A percentile compares a stretch with the other conserved stretches of the same genome.
These are phyloP conservation scores for Parasitella parasitica DNA, from an alignment of 371 early-diverging fungal species.

Conservation along the genomic window DNA sequence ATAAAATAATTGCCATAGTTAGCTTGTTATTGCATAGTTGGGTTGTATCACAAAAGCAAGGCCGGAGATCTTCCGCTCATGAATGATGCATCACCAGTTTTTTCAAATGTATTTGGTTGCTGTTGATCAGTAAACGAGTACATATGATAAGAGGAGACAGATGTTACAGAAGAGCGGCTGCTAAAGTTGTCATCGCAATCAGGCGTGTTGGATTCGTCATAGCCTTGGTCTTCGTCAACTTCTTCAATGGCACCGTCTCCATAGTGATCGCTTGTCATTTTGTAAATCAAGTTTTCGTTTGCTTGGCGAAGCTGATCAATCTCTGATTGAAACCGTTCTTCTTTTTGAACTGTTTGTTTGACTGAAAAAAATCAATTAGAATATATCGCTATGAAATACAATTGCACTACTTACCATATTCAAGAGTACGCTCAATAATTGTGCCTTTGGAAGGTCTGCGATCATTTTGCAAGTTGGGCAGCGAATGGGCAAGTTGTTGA, in stretches of 20 bases:
- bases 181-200: conserved; percentile 18
- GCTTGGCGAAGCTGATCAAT: conserved; percentile 33
- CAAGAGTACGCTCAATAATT: conserved; percentile 66
- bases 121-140: neutral
- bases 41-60: neutral
- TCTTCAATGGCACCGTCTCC: neutral
- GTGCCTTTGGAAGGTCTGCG: conserved; percentile 72
- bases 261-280: conserved; percentile 18
- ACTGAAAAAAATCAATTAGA: no score
- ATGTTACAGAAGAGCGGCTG: conserved; percentile 7
- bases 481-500: conserved; percentile 69
- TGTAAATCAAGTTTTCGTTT: conserved; percentile 27
- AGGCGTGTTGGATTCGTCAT: conserved; percentile 2
- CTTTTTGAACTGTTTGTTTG: conserved; percentile 30
- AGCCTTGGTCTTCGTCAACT: neutral
- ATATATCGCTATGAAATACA: no score
- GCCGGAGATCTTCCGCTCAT: neutral
- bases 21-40: neutral
- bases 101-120: neutral
- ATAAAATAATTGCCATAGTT: neutral
- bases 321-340: conserved; percentile 36
- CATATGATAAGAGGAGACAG: neutral
- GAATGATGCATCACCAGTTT: conserved; percentile 1
- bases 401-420: conserved; percentile 39
- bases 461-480: conserved; percentile 66